Percentiles rank a stretch among this genome's conserved stretches.
phyloP scores from a whole-genome alignment of 768 basidiomycete species.

The Pisolithus marmoratus region DNA sequence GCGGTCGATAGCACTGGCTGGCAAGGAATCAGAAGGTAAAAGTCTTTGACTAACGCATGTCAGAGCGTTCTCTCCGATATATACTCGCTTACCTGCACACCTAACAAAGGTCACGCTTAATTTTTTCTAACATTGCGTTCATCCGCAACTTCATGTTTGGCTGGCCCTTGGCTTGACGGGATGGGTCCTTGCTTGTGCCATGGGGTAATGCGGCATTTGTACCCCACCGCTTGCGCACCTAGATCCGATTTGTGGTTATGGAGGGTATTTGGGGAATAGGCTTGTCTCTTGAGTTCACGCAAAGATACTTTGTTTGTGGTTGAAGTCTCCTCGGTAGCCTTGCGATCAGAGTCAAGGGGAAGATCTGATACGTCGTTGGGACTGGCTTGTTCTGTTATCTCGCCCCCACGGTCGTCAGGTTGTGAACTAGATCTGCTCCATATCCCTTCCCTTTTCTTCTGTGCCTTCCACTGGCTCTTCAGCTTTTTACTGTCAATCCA shows the following conservation, averaged over 20 bases:
- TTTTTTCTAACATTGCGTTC: constrained; percentile 81
- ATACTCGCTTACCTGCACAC: background rate
- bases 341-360: no score
- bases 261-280: constrained; percentile 54
- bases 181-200: background rate
- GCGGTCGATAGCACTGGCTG: constrained; percentile 33
- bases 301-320: constrained; percentile 29
- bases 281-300: constrained; percentile 56
- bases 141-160: constrained; percentile 86
- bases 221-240: constrained; percentile 25
- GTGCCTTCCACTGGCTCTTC: constrained; percentile 70
- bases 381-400: no score
- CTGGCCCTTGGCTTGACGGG: constrained; percentile 30
- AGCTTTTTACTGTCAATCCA: constrained; percentile 78
- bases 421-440: constrained; percentile 6
- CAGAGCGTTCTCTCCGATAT: background rate
- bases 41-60: background rate
- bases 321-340: background rate
- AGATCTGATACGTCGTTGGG: no score
- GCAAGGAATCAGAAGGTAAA: constrained; percentile 42
- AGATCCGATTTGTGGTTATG: constrained; percentile 53
- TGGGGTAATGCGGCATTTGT: background rate
- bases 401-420: background rate
- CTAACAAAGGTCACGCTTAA: constrained; percentile 55
- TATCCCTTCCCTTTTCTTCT: constrained; percentile 51